A percentile compares a stretch with the other conserved stretches of the same genome.
Conservation (phyloP, 306 rosid species). For the Ochetophila trinervis region DNA sequence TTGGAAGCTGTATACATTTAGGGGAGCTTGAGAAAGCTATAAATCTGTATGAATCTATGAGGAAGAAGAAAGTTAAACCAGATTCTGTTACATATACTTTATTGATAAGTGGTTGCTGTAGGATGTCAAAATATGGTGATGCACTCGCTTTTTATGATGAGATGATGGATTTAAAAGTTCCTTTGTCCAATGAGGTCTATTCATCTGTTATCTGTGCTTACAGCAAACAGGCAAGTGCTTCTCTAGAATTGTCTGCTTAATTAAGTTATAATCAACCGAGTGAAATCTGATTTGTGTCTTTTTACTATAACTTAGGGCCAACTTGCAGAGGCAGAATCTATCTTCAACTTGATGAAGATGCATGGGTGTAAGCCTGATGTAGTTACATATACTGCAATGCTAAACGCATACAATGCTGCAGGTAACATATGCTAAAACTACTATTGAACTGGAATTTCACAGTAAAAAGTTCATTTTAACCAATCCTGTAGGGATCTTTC, state of each 20-base stretch:
- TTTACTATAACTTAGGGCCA: constrained; percentile 53
- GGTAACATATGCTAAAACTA: constrained; percentile 39
- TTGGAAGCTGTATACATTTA: constrained; percentile 81
- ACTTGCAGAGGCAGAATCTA: constrained; percentile 65
- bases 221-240: constrained; percentile 70
- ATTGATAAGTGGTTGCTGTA: constrained; percentile 90
- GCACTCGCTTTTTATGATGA: constrained; percentile 63
- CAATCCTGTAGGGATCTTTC: constrained; percentile 21
- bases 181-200: constrained; percentile 72
- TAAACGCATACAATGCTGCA: constrained; percentile 63
- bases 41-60: constrained; percentile 64
- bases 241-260: constrained; percentile 17
- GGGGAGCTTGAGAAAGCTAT: constrained; percentile 78
- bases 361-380: constrained; percentile 70
- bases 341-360: constrained; percentile 62
- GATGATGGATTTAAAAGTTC: constrained; percentile 59
- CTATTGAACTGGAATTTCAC: constrained; percentile 21
- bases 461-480: constrained; percentile 13
- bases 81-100: constrained; percentile 77
- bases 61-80: constrained; percentile 55
- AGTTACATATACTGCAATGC: constrained; percentile 76
- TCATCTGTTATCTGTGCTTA: constrained; percentile 73
- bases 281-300: constrained; percentile 14
- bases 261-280: constrained; percentile 15
- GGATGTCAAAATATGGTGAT: constrained; percentile 73